phyloP scores from a whole-genome alignment of 2,329 filamentous ascomycete species.

The Paraphaeosphaeria sporulosa region DNA sequence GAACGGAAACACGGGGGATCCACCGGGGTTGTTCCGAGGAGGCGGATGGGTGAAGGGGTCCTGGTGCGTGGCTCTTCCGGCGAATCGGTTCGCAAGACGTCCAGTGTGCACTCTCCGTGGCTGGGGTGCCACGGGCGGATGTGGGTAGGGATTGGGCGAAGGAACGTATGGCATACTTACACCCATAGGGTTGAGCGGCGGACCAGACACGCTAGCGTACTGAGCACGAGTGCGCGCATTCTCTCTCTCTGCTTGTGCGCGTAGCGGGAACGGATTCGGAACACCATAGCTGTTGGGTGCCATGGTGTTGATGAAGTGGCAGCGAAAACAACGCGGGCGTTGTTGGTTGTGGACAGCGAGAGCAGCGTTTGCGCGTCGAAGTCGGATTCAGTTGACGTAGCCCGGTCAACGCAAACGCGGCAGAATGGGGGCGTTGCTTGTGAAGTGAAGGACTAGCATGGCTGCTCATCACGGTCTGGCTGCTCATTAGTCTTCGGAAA shows the following conservation, averaged over 20 bases:
- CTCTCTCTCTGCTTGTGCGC: not conserved
- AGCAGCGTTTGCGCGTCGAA: not conserved
- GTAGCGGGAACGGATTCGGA: not conserved
- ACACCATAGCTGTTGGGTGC: not conserved
- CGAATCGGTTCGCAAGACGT: conserved; percentile 6
- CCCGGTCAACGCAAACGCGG: not conserved
- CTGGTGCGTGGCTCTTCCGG: not conserved
- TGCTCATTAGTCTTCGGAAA: not conserved
- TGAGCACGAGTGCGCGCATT: not conserved
- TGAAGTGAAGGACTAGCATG: not conserved
- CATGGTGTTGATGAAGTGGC: not conserved
- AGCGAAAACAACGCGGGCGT: not conserved
- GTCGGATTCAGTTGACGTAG: not conserved
- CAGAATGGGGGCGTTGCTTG: not conserved
- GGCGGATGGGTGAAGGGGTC: not conserved
- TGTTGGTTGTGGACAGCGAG: not conserved
- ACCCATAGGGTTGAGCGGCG: not conserved
- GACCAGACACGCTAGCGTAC: not conserved
- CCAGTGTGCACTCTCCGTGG: not conserved
- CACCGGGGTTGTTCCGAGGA: not conserved
- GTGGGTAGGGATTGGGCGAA: not conserved
- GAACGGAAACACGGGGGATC: too few species aligned
- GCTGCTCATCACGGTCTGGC: not conserved
- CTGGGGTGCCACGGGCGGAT: not conserved
- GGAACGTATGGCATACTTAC: not conserved